A percentile compares a stretch with the other conserved stretches of the same genome.
phyloP scores from a whole-genome alignment of 805 yeast genomes.

The Candida sonorensis region DNA sequence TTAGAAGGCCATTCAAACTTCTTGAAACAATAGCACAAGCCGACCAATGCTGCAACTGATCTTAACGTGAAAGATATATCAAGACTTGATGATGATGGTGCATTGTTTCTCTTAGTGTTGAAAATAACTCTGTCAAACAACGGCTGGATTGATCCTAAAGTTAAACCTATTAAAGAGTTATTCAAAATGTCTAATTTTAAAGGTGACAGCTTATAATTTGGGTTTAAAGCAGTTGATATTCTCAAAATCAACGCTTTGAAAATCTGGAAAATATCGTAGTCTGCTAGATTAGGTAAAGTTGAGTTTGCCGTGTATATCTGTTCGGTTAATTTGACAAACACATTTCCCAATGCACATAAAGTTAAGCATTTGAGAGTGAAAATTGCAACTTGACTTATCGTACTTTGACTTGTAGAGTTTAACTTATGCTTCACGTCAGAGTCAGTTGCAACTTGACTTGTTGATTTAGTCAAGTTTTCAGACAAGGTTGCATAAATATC shows the following conservation, averaged over 20 bases:
- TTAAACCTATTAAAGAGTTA: constrained; percentile 44
- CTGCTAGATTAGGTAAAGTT: constrained; percentile 20
- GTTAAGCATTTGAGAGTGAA: constrained; percentile 7
- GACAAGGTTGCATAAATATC: constrained; percentile 15
- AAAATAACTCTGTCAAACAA: constrained; percentile 22
- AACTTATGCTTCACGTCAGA: not conserved
- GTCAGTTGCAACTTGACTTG: not conserved
- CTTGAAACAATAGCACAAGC: constrained; percentile 64
- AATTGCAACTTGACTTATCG: not conserved
- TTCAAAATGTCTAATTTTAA: constrained; percentile 14
- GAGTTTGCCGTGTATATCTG: constrained; percentile 37
- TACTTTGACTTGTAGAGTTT: not conserved
- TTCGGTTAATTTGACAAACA: constrained; percentile 46
- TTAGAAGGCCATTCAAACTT: constrained; percentile 63
- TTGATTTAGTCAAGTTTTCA: constrained; percentile 7
- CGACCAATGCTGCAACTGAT: constrained; percentile 55
- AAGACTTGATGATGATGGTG: constrained; percentile 5
- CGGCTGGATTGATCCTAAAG: constrained; percentile 54
- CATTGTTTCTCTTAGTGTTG: constrained; percentile 1
- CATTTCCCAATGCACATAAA: constrained; percentile 40
- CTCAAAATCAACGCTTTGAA: constrained; percentile 13
- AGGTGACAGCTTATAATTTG: constrained; percentile 18
- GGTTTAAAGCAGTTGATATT: constrained; percentile 9
- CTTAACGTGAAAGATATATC: constrained; percentile 25
- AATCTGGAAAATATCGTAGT: constrained; percentile 30